Percentiles rank a stretch among this genome's conserved stretches.
These are phyloP conservation scores for Alternaria sp. DNA, from an alignment of 2,329 filamentous ascomycete genomes.

Conservation along the genomic window DNA sequence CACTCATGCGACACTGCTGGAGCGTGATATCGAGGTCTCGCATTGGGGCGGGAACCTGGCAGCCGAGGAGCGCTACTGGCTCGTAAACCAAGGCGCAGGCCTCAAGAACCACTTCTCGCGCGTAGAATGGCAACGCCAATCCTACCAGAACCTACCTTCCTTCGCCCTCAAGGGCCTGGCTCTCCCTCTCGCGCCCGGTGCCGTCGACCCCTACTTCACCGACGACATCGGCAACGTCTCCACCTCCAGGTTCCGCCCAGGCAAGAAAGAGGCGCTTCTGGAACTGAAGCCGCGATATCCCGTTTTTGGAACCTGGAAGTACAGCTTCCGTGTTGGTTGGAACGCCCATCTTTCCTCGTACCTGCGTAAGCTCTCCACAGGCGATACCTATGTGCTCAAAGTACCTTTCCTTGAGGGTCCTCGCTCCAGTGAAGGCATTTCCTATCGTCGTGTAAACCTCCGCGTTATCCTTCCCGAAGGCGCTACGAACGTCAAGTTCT, in stretches of 20 bases:
- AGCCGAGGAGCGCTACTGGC: constrained; percentile 90
- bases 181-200: constrained; percentile 80
- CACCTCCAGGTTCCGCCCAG: constrained; percentile 85
- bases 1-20: constrained; percentile 77
- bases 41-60: constrained; percentile 98
- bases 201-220: constrained; percentile 88
- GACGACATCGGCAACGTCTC: constrained; percentile 98
- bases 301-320: constrained; percentile 98
- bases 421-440: constrained; percentile 82
- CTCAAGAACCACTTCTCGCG: constrained; percentile 62
- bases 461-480: constrained; percentile 91
- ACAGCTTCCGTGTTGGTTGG: constrained; percentile 96
- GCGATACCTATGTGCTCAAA: constrained; percentile 82
- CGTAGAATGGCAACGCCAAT: constrained; percentile 58
- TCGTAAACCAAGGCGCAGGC: constrained; percentile 85
- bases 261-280: constrained; percentile 78
- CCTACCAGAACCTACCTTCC: constrained; percentile 77
- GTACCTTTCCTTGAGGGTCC: constrained; percentile 94
- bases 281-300: constrained; percentile 95
- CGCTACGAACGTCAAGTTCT: constrained; percentile 81
- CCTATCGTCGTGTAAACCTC: constrained; percentile 82
- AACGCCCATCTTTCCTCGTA: constrained; percentile 83
- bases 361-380: constrained; percentile 69
- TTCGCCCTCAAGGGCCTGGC: constrained; percentile 82
- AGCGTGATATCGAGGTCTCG: constrained; percentile 92